These are phyloP conservation scores for Lentinula sp. DNA, from an alignment of 768 basidiomycete species.

Conservation along the genomic window DNA sequence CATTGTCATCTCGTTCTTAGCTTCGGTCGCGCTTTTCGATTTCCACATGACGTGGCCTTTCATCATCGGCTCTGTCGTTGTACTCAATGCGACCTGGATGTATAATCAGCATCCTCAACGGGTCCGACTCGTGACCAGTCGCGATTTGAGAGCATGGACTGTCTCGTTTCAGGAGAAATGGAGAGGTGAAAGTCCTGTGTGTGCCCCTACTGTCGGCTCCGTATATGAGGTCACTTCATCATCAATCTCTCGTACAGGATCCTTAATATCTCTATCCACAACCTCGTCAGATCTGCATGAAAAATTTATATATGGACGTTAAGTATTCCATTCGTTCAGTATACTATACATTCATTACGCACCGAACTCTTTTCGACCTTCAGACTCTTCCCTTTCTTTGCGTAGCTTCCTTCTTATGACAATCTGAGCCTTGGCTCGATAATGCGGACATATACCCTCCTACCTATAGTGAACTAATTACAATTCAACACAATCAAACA, in stretches of 20 bases:
- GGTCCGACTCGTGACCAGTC: slow-evolving; percentile 9
- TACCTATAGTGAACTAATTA: neutral
- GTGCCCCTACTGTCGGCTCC: slow-evolving; percentile 9
- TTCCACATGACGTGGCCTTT: slow-evolving; percentile 86
- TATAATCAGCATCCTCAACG: slow-evolving; percentile 69
- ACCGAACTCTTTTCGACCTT: neutral
- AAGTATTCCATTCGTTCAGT: neutral
- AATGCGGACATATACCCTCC: neutral
- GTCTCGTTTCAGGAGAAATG: slow-evolving; percentile 16
- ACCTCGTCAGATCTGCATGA: neutral
- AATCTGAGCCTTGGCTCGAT: neutral
- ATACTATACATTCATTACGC: neutral
- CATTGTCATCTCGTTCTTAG: slow-evolving; percentile 93
- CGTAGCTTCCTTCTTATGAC: neutral
- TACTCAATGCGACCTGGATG: slow-evolving; percentile 85
- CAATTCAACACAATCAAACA: neutral
- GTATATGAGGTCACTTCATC: neutral
- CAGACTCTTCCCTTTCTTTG: neutral
- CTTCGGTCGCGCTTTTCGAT: slow-evolving; percentile 84
- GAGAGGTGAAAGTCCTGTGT: slow-evolving; percentile 4
- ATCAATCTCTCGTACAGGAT: slow-evolving; percentile 6
- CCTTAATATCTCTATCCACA: slow-evolving; percentile 1
- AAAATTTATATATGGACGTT: neutral
- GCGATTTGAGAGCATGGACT: slow-evolving; percentile 8
- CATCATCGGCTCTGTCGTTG: slow-evolving; percentile 74